Base-by-base conservation (phyloP, 768 basidiomycete genomes). In the Coprinellus micaceus region DNA sequence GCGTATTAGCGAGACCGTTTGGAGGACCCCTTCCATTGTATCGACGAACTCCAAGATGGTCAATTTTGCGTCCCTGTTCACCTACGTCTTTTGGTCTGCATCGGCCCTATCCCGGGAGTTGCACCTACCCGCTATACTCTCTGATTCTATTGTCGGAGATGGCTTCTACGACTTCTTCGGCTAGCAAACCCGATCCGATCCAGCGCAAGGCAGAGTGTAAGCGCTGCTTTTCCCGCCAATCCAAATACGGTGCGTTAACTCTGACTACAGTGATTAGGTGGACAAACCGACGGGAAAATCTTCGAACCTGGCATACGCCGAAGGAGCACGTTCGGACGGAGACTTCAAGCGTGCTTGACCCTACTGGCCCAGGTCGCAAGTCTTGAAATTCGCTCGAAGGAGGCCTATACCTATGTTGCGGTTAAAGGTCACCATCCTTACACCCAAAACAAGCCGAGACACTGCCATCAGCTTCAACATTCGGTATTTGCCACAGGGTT, bases 131-230 rank as follows among this genome's bases (percentile, higher is more conserved):
- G 71, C 0, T 86, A 87, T 64, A 54, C 60, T 7, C 67, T 72
- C 57, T 69, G 74, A 24, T 80, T 78, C 53, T 82, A 74, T 76
- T 63, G 61, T 69, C 11, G 78, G 82, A 17, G 58, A 62, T 58
- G 74, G 70, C 21, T 86, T 88, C 61, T 73, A 81, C 54, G 68
- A 71, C n/a, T 66, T 73, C 10, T 88, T 88, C 62, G 58, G 64
- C 3, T 77, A 76, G 61, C 63, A 82, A 61, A 71, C 72, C 19
- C 77, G 81, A 39, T 17, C 78, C 1, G 86, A 88, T 62, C 85
- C 86, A 3, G 86, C 86, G 4, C 74, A 85, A 59, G 86, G 86
- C 26, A 74, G 85, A 51, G 86, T 89, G 86, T 76, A 68, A 56
- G 75, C 69, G 26, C 1, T 24, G 11, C 3, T 58, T 53, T 36